Percentiles rank a stretch among this genome's conserved stretches.
Evolutionary conservation across 129 eudicot genomes (phyloP).

Genomic region (Pittosporum tobira): DNA sequence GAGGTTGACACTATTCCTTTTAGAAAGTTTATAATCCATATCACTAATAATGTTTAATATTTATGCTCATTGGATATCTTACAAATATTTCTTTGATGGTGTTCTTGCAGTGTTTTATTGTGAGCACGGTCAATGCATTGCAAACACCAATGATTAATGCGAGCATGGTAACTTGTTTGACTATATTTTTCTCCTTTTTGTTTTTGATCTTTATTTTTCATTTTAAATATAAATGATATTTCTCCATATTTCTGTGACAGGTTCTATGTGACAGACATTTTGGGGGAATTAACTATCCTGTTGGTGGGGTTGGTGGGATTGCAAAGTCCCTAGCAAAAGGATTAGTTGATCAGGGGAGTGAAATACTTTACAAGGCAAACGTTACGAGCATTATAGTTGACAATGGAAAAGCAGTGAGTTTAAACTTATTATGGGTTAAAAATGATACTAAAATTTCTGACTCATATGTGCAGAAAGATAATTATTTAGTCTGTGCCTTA

Average conservation of each 20-base stretch:
- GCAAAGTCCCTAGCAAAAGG: slow-evolving; percentile 87
- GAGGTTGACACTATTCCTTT: slow-evolving; percentile 30
- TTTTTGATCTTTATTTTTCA: slow-evolving; percentile 15
- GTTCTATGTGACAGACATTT: slow-evolving; percentile 96
- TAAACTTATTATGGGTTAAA: not conserved
- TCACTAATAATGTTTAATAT: slow-evolving; percentile 2
- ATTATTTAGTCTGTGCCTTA: slow-evolving; percentile 10
- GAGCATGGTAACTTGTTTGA: slow-evolving; percentile 65
- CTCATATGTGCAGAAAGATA: not conserved
- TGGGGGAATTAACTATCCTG: slow-evolving; percentile 98
- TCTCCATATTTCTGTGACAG: slow-evolving; percentile 34
- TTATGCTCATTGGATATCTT: not conserved
- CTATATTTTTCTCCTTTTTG: slow-evolving; percentile 12
- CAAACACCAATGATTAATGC: slow-evolving; percentile 99
- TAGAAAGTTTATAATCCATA: not conserved
- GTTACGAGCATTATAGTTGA: slow-evolving; percentile 68
- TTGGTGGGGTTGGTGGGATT: slow-evolving; percentile 96
- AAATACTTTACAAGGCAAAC: slow-evolving; percentile 83
- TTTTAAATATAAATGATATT: too few species aligned
- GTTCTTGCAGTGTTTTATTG: slow-evolving; percentile 82
- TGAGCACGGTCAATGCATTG: slow-evolving; percentile 87
- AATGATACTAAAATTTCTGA: not conserved
- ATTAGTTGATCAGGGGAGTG: slow-evolving; percentile 74
- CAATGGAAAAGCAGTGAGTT: slow-evolving; percentile 83
- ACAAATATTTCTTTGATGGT: slow-evolving; percentile 5